Evolutionary conservation across 148 eudicot species (phyloP).

Genomic region (Heliamphora exappendiculata): DNA sequence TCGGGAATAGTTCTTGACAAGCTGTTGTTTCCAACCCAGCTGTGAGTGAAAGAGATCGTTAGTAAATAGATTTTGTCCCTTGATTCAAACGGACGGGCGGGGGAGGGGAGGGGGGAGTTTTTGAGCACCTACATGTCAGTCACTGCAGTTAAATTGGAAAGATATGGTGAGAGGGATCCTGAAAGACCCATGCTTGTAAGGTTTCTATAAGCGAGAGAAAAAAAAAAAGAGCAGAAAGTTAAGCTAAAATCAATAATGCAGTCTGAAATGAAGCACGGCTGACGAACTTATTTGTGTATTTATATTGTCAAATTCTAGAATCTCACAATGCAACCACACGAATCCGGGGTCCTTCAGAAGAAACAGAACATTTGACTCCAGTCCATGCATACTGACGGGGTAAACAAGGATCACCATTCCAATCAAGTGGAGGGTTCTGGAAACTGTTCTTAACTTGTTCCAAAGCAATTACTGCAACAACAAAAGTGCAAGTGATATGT

Average conservation of each 20-base stretch:
- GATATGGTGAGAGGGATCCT: slow-evolving; percentile 63
- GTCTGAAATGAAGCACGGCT: not conserved
- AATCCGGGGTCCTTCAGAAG: slow-evolving; percentile 40
- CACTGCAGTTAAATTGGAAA: slow-evolving; percentile 75
- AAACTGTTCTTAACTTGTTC: slow-evolving; percentile 42
- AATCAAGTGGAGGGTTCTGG: slow-evolving; percentile 65
- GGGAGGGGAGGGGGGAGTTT: too few species aligned
- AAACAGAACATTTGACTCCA: slow-evolving; percentile 86
- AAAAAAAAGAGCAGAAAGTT: not conserved
- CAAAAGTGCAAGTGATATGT: slow-evolving; percentile 8
- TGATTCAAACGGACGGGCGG: not conserved
- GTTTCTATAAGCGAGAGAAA: slow-evolving; percentile 44
- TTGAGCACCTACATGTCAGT: slow-evolving; percentile 47
- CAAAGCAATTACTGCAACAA: slow-evolving; percentile 56
- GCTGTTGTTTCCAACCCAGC: slow-evolving; percentile 64
- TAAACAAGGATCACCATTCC: slow-evolving; percentile 97
- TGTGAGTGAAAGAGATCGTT: slow-evolving; percentile 29
- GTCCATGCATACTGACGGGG: slow-evolving; percentile 83
- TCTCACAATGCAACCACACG: slow-evolving; percentile 79
- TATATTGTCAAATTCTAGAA: not conserved
- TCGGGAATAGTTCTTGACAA: slow-evolving; percentile 66
- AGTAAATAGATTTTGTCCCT: slow-evolving; percentile 5
- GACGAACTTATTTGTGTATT: not conserved
- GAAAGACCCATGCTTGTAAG: slow-evolving; percentile 63
- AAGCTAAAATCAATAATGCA: slow-evolving; percentile 1